A percentile compares a stretch with the other conserved stretches of the same genome.
Evolutionary conservation across 805 yeast species (phyloP).

Genomic region (Pichia sporocuriosa): DNA sequence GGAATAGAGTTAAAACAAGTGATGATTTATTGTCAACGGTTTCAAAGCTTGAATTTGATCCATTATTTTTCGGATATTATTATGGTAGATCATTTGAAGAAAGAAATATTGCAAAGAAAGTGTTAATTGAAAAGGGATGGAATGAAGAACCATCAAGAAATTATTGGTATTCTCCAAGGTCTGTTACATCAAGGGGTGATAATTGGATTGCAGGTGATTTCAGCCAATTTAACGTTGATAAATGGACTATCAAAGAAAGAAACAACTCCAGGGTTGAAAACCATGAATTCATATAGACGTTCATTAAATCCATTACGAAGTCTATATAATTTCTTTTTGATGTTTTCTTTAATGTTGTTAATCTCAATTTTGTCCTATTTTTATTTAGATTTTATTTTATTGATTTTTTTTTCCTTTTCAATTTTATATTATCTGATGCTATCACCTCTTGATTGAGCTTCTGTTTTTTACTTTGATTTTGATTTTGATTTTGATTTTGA

Average conservation of each 20-base stretch:
- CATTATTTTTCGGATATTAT: conserved; percentile 39
- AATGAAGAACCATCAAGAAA: conserved; percentile 18
- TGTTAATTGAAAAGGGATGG: conserved; percentile 35
- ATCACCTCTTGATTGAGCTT: no score
- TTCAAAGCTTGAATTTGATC: conserved; percentile 27
- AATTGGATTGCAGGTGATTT: conserved; percentile 37
- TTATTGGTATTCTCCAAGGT: conserved; percentile 35
- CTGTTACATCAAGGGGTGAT: conserved; percentile 34
- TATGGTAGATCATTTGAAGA: conserved; percentile 37
- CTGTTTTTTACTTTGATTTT: no score
- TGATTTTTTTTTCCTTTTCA: no score
- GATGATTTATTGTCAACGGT: conserved; percentile 23
- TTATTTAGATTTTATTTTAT: no score
- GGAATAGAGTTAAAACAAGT: conserved; percentile 25
- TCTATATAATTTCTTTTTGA: not conserved
- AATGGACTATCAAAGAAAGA: conserved; percentile 38
- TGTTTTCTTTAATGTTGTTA: not conserved
- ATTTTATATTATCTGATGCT: no score
- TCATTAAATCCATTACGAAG: no score
- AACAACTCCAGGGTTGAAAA: conserved; percentile 33
- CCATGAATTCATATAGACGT: conserved; percentile 4
- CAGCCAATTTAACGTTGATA: conserved; percentile 37
- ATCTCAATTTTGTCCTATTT: no score
- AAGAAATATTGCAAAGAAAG: conserved; percentile 30
- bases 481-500: no score